A percentile compares a stretch with the other conserved stretches of the same genome.
phyloP scores from a whole-genome alignment of 179 eudicot genomes.

The Beta corolliflora region DNA sequence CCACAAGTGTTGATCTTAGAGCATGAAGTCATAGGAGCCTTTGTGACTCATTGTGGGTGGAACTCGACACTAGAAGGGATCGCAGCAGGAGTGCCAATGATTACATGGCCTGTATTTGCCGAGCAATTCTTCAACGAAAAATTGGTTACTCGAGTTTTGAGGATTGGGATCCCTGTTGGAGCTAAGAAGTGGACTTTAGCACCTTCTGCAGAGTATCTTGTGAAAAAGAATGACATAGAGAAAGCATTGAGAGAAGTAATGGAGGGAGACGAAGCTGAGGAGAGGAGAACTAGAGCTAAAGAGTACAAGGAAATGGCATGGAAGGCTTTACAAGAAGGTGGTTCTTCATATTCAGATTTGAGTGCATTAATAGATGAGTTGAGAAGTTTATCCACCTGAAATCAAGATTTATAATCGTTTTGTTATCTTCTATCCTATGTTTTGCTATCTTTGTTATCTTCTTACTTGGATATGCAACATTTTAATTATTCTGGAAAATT shows the following conservation, averaged over 20 bases:
- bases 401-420: background rate
- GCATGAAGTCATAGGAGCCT: constrained; percentile 42
- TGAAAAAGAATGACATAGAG: constrained; percentile 27
- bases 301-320: constrained; percentile 34
- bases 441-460: background rate
- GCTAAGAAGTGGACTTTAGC: constrained; percentile 25
- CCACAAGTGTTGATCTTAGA: constrained; percentile 45
- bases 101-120: constrained; percentile 47
- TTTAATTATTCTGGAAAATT: too few species aligned
- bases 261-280: constrained; percentile 37
- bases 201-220: constrained; percentile 7
- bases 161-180: constrained; percentile 41
- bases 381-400: constrained; percentile 4
- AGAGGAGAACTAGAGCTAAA: constrained; percentile 30
- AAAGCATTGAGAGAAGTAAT: constrained; percentile 33
- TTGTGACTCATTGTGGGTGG: constrained; percentile 57
- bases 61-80: constrained; percentile 47
- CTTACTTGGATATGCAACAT: background rate
- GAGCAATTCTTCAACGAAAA: constrained; percentile 47
- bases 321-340: constrained; percentile 42
- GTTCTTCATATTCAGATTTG: constrained; percentile 38
- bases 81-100: constrained; percentile 39
- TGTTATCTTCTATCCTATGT: background rate
- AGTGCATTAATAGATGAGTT: constrained; percentile 31
- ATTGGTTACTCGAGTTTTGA: constrained; percentile 31